Evolutionary conservation across 495 filamentous ascomycete species (phyloP), one percentile per base, ranked within the genome.

Genomic region (Xylaria nigripes): DNA sequence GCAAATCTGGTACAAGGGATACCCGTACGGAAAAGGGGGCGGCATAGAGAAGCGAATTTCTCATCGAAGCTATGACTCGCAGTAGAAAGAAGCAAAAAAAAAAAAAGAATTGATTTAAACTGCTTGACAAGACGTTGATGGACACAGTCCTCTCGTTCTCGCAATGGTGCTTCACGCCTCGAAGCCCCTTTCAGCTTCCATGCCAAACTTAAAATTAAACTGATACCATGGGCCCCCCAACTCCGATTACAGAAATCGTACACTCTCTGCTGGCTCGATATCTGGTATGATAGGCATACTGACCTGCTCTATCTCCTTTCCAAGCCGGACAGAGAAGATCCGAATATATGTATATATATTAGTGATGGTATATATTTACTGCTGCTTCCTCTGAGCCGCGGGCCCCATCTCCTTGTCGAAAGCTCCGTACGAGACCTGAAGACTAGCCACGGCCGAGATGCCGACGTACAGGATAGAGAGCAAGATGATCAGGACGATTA

Each of bases 381-480:
- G 76, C 67, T 86, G 80, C 75, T 95, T 95, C 79, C 87, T 95
- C 72, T 94, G 87, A 50, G 82, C 87, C 29, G 80, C 76, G 43
- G 89, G 85, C 0, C 91, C 89, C 72, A 89, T 95, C 67, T 96
- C 92, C 77, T 93, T 95, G 64, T 94, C 90, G 68, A 98, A 98
- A 1, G 93, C 90, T 45, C 85, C 87, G 71, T 97, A 97, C 9
- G 86, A 83, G 12, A 97, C 87, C 68, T 95, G 74, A 34, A 98
- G 73, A 55, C 90, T 90, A 6, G 79, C 71, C 6, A 98, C 71
- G 19, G 87, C 89, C 51, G 63, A 79, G 46, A 97, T 73, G 22
- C 82, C 93, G 47, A 89, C 83, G 61, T 83, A 85, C 16, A 95
- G 69, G 57, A 97, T 89, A 19, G 78, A 70, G 34, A 95, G 61